Base-by-base conservation (phyloP, 345 rosid species). In the Physaria fendleri region DNA sequence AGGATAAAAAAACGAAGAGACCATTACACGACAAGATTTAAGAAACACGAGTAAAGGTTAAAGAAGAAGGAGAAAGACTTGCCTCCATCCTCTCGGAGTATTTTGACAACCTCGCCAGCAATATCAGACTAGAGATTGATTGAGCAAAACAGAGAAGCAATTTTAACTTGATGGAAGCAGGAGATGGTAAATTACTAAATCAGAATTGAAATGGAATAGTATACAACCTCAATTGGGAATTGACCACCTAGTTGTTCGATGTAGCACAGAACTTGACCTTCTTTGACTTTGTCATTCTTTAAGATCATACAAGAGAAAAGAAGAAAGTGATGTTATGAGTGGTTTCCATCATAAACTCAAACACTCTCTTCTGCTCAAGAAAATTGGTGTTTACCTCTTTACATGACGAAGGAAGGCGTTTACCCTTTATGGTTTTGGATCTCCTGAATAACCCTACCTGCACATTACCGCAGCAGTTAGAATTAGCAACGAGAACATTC, bases 381-480 rank as follows among this genome's bases (percentile, higher is more conserved):
- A 23, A 58, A 45, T n/a, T 37, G 47, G 23, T 47, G 10, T n/a
- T 2, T 83, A 88, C 98, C 98, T 86, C 89, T 77, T 80, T 78
- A 77, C 98, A 88, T n/a, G 83, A 61, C n/a, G 95, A 82, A n/a
- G 93, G 89, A 41, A 77, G 69, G 24, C 83, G 84, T 76, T 81
- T 82, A 38, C 90, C 93, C 70, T 92, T 92, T 47, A 80, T 80
- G 59, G 85, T 86, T 63, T 85, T 84, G 42, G 85, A 84, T 81
- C 93, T 81, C 58, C 84, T 76, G 72, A 92, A 92, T 54, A 64
- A 71, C 6, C 96, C 96, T 64, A 88, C 95, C 98, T 92, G 80
- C 75, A 64, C 30, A 54, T 34, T 59, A 57, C 50, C 59, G 33
- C 46, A 33, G 15, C 59, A n/a, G n/a, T n/a, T n/a, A n/a, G n/a